These are phyloP conservation scores for Lachnellula arida DNA, from an alignment of 2,329 filamentous ascomycete species.

Conservation along the genomic window DNA sequence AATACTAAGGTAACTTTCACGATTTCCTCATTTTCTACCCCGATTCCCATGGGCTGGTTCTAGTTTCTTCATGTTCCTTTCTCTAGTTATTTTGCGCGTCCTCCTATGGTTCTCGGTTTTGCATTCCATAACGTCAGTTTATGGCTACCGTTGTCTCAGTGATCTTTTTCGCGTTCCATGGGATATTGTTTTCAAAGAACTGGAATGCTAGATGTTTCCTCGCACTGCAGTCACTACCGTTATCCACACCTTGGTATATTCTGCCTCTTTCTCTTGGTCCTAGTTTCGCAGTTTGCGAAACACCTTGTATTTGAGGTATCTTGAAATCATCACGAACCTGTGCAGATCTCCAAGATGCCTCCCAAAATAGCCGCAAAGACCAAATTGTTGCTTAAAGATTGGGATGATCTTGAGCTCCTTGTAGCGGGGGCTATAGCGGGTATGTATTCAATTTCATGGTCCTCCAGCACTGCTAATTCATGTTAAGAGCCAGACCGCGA, in stretches of 20 bases:
- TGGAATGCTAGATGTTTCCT: not conserved
- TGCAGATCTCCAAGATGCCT: not conserved
- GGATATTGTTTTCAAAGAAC: not conserved
- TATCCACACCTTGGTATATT: not conserved
- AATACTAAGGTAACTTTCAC: too few species aligned
- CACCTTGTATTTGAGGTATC: not conserved
- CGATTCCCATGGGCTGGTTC: too few species aligned
- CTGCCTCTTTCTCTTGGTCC: not conserved
- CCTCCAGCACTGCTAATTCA: constrained; percentile 7
- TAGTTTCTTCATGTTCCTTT: too few species aligned
- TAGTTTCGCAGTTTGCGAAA: too few species aligned
- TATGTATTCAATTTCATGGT: not conserved
- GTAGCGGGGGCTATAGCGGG: not conserved
- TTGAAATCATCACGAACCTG: not conserved
- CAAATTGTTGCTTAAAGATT: not conserved
- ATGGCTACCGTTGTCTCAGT: too few species aligned
- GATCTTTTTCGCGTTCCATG: not conserved
- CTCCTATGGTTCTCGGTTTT: too few species aligned
- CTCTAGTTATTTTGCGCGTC: too few species aligned
- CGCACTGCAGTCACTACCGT: not conserved
- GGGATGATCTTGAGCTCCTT: not conserved
- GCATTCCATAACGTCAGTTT: too few species aligned
- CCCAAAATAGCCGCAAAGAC: not conserved
- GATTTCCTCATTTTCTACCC: too few species aligned
- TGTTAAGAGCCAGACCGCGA: not conserved